phyloP scores from a whole-genome alignment of 345 rosid species.

The Populus deltoides region DNA sequence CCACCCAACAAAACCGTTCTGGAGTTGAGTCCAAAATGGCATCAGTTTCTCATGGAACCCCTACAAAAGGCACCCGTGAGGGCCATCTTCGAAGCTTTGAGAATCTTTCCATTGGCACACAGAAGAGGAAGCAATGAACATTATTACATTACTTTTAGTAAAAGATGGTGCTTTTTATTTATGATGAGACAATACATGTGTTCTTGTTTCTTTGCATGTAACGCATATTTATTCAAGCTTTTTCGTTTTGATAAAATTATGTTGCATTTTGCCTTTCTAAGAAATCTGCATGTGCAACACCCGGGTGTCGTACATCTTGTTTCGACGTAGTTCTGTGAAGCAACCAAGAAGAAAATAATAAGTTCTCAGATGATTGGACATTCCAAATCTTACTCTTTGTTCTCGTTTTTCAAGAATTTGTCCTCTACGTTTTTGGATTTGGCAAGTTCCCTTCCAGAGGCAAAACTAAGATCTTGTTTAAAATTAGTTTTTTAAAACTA shows the following conservation, averaged over 20 bases:
- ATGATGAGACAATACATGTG: background rate
- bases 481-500: too few species aligned
- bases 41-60: constrained; percentile 6
- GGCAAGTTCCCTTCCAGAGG: too few species aligned
- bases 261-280: background rate
- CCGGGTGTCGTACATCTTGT: too few species aligned
- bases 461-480: too few species aligned
- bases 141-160: background rate
- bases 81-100: constrained; percentile 20
- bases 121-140: constrained; percentile 16
- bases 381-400: too few species aligned
- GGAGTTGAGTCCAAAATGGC: constrained; percentile 20
- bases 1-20: constrained; percentile 28
- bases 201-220: background rate
- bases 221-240: background rate
- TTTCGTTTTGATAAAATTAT: background rate
- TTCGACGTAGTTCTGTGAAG: background rate
- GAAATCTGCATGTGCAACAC: too few species aligned
- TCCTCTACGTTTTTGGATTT: too few species aligned
- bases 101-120: constrained; percentile 23
- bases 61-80: constrained; percentile 8
- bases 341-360: background rate
- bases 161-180: background rate
- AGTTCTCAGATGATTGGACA: background rate
- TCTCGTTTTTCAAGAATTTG: too few species aligned